Evolutionary conservation across 495 filamentous ascomycete species (phyloP), one percentile per base, ranked within the genome.

Genomic region (Neurospora pannonica): DNA sequence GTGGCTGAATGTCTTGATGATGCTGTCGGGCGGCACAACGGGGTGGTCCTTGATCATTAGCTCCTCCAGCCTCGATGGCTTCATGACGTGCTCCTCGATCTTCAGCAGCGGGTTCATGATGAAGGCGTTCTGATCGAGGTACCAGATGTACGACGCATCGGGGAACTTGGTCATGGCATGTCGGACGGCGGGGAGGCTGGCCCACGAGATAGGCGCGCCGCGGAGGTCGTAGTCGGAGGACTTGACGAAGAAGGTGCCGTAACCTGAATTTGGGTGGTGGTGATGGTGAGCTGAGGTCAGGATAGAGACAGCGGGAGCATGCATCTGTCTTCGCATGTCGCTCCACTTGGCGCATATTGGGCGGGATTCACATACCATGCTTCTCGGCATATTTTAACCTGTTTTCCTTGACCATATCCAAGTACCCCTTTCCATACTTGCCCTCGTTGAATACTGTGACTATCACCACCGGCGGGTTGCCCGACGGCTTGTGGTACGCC

Each of bases 1-100:
- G 81, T 97, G 92, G 4, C 88, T 82, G 78, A 97, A 98, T 2
- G 97, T 99, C 85, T 92, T 95, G 83, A 99, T 98, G 73, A 99
- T 93, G 84, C 93, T 96, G 77, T 97, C 93, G 0, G 97, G 95
- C 11, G 94, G 97, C 1, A 99, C 97, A 34, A 99, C 89, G 5
- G 97, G 90, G 40, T 90, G 84, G 80, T 97, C 92, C 79, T 91
- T 91, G 73, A 93, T 87, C 93, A 97, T 97, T 73, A 93, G 75
- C n/a, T 84, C 85, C 78, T 95, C 92, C 38, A 99, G 87, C 43
- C 83, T 87, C 74, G 84, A 83, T 38, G 88, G 84, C 21, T 88
- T 83, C 81, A 97, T 88, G 67, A 98, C 82, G 76, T 95, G 90
- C 6, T 88, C 85, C 72, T 91, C 87, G 48, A 98, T 85, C 74